Base-by-base conservation (phyloP, 1,284 basidiomycete genomes). In the Erythrobasidium hasegawianum region DNA sequence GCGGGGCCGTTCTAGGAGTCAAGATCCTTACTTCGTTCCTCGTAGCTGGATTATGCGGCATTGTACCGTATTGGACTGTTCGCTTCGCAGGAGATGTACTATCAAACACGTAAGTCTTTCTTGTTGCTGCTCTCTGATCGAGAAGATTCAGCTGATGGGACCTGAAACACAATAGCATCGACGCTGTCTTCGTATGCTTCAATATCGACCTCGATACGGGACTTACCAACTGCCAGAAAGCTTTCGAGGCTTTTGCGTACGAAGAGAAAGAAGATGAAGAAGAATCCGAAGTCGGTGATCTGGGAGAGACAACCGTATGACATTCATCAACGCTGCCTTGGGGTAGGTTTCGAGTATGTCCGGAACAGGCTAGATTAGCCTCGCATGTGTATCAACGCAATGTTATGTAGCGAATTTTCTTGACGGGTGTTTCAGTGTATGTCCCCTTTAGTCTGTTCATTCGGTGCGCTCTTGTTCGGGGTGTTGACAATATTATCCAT, bases 131-230 rank as follows among this genome's bases (percentile, higher is more conserved):
- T n/a, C 11, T 41, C 10, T 41, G 10, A 41, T 41, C n/a, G 40
- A 41, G 11, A 41, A n/a, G 10, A 10, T 10, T n/a, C 10, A 41
- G 40, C 40, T 41, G 40, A 10, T 41, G 40, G n/a, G n/a, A 11
- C 47, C 20, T 20, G 13, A 10, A 10, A 22, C 20, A 11, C 22
- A 20, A n/a, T 33, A 65, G 62, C 9, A 29, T 65, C 16, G 62
- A 65, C 43, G 62, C 62, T 10, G 50, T 52, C 8, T 65, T 65
- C 24, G 62, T 65, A 5, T 65, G 62, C 62, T 65, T 65, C 56
- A 65, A 65, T 20, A 65, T 65, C 24, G 62, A 65, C 55, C 47
- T 65, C 24, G 62, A 65, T 27, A 57, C 43, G 3, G 56, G 56
- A 7, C 43, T 52, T 18, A 58, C 20, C 4, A 38, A 41, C n/a